Conservation (phyloP, 352 stramenopile species). For the Lagenidium sp. region DNA sequence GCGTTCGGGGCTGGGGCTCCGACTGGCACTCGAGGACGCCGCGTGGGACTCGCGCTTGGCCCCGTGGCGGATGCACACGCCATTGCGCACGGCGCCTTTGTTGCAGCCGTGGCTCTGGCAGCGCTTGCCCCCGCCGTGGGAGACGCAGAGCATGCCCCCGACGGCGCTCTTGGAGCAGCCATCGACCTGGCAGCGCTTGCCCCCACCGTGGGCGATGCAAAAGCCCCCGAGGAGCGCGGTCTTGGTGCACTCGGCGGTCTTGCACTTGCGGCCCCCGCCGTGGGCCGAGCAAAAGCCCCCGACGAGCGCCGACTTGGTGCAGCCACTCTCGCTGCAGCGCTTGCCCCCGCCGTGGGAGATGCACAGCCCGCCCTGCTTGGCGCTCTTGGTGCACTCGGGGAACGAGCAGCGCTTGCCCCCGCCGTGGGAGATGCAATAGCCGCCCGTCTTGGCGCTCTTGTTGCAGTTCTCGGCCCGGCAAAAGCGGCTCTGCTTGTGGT, state of each 20-base stretch:
- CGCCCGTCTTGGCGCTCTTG: conserved; percentile 77
- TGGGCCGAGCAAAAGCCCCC: conserved; percentile 80
- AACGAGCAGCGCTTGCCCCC: conserved; percentile 62
- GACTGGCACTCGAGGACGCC: conserved; percentile 13
- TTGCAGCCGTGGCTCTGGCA: conserved; percentile 71
- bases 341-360: conserved; percentile 80
- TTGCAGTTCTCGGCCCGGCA: conserved; percentile 52
- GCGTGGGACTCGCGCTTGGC: conserved; percentile 64
- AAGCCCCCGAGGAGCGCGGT: conserved; percentile 64
- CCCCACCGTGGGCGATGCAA: conserved; percentile 76
- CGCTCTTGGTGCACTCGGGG: conserved; percentile 73
- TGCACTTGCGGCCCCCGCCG: conserved; percentile 70
- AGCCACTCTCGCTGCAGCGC: conserved; percentile 59
- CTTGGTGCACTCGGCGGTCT: conserved; percentile 61
- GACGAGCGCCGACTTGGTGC: conserved; percentile 75
- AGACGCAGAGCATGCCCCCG: conserved; percentile 54
- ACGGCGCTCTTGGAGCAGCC: conserved; percentile 61
- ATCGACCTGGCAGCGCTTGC: conserved; percentile 68
- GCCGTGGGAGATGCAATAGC: conserved; percentile 66
- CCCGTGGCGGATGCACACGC: conserved; percentile 81
- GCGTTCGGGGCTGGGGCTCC: conserved; percentile 6
- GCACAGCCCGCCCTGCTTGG: conserved; percentile 74
- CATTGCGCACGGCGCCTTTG: conserved; percentile 76
- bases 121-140: conserved; percentile 60
- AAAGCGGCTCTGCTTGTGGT: conserved; percentile 78